A percentile compares a stretch with the other conserved stretches of the same genome.
phyloP scores from a whole-genome alignment of 1,284 basidiomycete genomes.

The Moesziomyces parantarcticus region DNA sequence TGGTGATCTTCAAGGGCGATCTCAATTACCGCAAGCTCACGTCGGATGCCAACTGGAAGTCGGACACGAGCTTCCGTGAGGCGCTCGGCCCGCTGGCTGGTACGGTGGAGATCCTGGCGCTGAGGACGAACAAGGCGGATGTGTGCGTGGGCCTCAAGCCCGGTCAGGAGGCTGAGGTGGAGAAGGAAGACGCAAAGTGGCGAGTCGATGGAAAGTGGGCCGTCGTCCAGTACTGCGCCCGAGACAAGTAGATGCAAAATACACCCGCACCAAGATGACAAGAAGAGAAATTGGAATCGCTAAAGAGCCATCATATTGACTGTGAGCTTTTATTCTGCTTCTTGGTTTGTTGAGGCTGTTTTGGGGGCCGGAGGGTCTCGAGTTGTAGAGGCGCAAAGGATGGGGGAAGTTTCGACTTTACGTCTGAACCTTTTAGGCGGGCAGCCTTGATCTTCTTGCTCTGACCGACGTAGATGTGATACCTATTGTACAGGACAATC shows the following conservation, averaged over 20 bases:
- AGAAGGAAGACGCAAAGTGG: slow-evolving; percentile 57
- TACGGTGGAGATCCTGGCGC: slow-evolving; percentile 81
- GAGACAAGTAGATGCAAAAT: slow-evolving; percentile 16
- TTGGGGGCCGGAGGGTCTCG: neutral
- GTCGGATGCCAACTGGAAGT: slow-evolving; percentile 88
- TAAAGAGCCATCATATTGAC: slow-evolving; percentile 5
- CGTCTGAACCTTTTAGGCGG: slow-evolving; percentile 35
- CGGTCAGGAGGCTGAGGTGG: slow-evolving; percentile 50
- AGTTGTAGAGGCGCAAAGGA: slow-evolving; percentile 30
- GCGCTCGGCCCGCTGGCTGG: slow-evolving; percentile 81
- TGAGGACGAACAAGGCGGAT: slow-evolving; percentile 96
- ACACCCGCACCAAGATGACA: neutral
- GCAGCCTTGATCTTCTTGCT: slow-evolving; percentile 19
- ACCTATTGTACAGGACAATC: slow-evolving; percentile 40
- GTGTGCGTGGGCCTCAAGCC: slow-evolving; percentile 61
- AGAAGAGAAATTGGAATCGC: neutral
- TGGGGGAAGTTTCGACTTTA: neutral
- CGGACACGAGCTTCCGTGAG: slow-evolving; percentile 79
- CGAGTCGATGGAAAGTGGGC: slow-evolving; percentile 62
- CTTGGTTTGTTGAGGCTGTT: too few species aligned
- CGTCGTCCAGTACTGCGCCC: slow-evolving; percentile 50
- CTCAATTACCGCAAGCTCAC: slow-evolving; percentile 78
- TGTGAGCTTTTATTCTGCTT: neutral
- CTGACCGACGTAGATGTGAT: slow-evolving; percentile 29
- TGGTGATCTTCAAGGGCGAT: slow-evolving; percentile 97